phyloP scores from a whole-genome alignment of 495 filamentous ascomycete genomes.

The Penicillium soppii region DNA sequence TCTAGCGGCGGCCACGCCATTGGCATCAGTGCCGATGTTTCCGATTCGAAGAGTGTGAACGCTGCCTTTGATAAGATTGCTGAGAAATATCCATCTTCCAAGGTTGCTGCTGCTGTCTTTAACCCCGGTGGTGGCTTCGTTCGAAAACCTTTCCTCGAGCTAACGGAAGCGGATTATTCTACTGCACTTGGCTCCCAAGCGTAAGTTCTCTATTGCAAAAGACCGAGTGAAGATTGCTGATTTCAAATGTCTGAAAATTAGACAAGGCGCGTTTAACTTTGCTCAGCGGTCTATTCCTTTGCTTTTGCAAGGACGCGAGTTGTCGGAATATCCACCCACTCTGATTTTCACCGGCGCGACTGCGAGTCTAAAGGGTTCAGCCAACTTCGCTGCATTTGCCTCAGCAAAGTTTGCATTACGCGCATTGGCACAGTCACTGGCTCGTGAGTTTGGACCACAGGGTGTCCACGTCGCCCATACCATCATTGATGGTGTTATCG shows the following conservation, averaged over 20 bases:
- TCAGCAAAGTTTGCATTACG: slow-evolving; percentile 79
- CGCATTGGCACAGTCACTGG: slow-evolving; percentile 74
- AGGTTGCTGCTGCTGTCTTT: slow-evolving; percentile 76
- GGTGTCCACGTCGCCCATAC: slow-evolving; percentile 87
- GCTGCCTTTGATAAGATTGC: slow-evolving; percentile 68
- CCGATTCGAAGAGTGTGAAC: slow-evolving; percentile 59
- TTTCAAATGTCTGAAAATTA: slow-evolving; percentile 24
- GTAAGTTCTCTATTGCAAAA: slow-evolving; percentile 43
- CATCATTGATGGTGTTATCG: slow-evolving; percentile 86
- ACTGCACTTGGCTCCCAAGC: slow-evolving; percentile 55
- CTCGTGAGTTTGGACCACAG: slow-evolving; percentile 83
- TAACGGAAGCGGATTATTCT: slow-evolving; percentile 63
- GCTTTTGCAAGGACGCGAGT: slow-evolving; percentile 58
- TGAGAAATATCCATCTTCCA: slow-evolving; percentile 43
- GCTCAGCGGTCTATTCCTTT: slow-evolving; percentile 70
- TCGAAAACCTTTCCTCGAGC: slow-evolving; percentile 79
- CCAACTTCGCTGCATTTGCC: slow-evolving; percentile 70
- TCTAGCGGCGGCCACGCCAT: slow-evolving; percentile 66
- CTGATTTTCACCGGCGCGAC: slow-evolving; percentile 88
- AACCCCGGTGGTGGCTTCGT: slow-evolving; percentile 73
- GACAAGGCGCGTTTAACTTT: slow-evolving; percentile 76
- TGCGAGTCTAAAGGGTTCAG: slow-evolving; percentile 72
- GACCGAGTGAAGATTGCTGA: neutral
- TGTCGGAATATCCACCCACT: slow-evolving; percentile 61
- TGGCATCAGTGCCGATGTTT: slow-evolving; percentile 73